Conservation (phyloP, 1,284 basidiomycete genomes). For the Garcileccinum viscosum region DNA sequence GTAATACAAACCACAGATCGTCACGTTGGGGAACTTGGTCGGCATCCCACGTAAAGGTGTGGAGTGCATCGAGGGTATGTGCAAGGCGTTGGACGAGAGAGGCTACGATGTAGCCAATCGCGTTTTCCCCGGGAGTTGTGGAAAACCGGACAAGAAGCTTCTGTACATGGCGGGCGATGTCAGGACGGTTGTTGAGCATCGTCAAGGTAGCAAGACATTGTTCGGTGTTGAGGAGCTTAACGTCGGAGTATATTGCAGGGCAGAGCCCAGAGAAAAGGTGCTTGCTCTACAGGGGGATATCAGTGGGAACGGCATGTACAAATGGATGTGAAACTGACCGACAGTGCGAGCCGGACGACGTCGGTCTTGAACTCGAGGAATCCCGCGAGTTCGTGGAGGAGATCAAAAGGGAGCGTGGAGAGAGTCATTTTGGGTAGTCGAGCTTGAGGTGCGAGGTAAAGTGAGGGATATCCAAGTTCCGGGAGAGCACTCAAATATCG, state of each 20-base stretch:
- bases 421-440: conserved; percentile 25
- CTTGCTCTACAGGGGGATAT: conserved; percentile 41
- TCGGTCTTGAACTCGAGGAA: conserved; percentile 58
- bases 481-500: background rate
- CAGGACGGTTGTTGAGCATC: conserved; percentile 61
- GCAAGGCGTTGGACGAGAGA: conserved; percentile 54
- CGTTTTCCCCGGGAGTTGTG: background rate
- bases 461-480: background rate
- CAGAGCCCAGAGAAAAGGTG: conserved; percentile 56
- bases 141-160: conserved; percentile 54
- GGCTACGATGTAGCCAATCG: conserved; percentile 42
- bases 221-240: conserved; percentile 55
- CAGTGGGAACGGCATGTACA: conserved; percentile 25
- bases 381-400: conserved; percentile 67
- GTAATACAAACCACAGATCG: conserved; percentile 76
- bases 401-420: conserved; percentile 57
- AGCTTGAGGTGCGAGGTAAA: background rate
- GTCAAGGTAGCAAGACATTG: conserved; percentile 67
- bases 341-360: conserved; percentile 60
- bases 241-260: conserved; percentile 63
- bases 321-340: conserved; percentile 49
- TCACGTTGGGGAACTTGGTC: conserved; percentile 69
- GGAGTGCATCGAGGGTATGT: conserved; percentile 62
- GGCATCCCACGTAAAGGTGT: conserved; percentile 70
- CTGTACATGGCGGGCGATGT: conserved; percentile 69